These are phyloP conservation scores for Fusarium virguliforme DNA, from an alignment of 2,329 filamentous ascomycete species.

Conservation along the genomic window DNA sequence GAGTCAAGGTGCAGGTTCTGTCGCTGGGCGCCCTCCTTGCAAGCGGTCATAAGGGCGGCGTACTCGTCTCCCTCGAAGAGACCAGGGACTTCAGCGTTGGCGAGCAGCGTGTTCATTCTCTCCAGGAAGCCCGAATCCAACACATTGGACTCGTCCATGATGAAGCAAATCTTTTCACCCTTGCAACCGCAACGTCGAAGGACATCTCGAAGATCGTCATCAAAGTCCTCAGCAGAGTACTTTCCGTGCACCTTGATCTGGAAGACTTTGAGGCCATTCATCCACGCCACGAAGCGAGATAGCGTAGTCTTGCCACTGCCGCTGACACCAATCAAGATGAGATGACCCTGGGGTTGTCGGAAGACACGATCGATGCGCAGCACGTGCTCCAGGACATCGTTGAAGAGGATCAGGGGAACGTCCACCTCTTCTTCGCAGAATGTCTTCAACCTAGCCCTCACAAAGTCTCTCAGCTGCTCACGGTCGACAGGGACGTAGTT, in stretches of 20 bases:
- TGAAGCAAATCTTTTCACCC: slow-evolving; percentile 99
- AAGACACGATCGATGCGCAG: slow-evolving; percentile 99
- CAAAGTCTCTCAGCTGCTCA: slow-evolving; percentile 95
- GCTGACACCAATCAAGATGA: slow-evolving; percentile 98
- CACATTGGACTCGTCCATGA: slow-evolving; percentile 99
- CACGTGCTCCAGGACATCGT: slow-evolving; percentile 98
- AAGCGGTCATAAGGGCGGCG: slow-evolving; percentile 98
- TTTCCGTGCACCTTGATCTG: slow-evolving; percentile 99
- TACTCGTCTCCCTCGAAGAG: slow-evolving; percentile 99
- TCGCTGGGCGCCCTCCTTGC: slow-evolving; percentile 97
- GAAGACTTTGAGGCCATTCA: slow-evolving; percentile 99
- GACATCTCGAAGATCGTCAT: slow-evolving; percentile 95
- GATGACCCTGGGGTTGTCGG: slow-evolving; percentile 96
- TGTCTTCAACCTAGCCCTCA: slow-evolving; percentile 95
- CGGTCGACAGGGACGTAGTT: slow-evolving; percentile 98
- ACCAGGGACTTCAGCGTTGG: slow-evolving; percentile 99
- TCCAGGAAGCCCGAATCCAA: slow-evolving; percentile 98
- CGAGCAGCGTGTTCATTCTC: slow-evolving; percentile 98
- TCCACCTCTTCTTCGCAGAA: slow-evolving; percentile 99
- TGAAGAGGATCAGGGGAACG: slow-evolving; percentile 98
- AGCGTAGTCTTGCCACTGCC: slow-evolving; percentile 98
- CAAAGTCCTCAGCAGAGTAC: slow-evolving; percentile 98
- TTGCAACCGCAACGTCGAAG: slow-evolving; percentile 95
- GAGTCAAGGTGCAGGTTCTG: slow-evolving; percentile 96
- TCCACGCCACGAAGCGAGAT: slow-evolving; percentile 98